Evolutionary conservation across 306 rosid genomes (phyloP).

Genomic region (Ochetophila trinervis): DNA sequence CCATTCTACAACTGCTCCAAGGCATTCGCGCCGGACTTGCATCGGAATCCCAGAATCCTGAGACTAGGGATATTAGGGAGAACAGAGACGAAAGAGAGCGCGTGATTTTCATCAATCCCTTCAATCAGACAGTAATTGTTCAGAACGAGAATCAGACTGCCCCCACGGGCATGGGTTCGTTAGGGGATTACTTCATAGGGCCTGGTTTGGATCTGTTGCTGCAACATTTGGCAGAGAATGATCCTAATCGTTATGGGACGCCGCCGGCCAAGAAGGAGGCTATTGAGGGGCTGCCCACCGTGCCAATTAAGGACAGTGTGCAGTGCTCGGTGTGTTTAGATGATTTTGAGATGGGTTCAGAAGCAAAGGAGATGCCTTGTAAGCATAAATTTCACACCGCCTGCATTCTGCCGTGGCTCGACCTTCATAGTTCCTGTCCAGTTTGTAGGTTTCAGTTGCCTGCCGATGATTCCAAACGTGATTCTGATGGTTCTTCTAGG

Average conservation of each 20-base stretch:
- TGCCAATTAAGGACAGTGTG: slow-evolving; percentile 41
- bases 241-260: slow-evolving; percentile 70
- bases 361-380: slow-evolving; percentile 84
- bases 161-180: slow-evolving; percentile 40
- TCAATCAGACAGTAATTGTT: slow-evolving; percentile 57
- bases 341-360: slow-evolving; percentile 59
- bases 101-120: slow-evolving; percentile 58
- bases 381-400: slow-evolving; percentile 66
- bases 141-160: slow-evolving; percentile 41
- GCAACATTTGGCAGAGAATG: slow-evolving; percentile 83
- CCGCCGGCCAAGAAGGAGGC: slow-evolving; percentile 78
- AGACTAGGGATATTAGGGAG: slow-evolving; percentile 38
- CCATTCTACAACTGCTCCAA: slow-evolving; percentile 69
- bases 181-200: slow-evolving; percentile 71
- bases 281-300: slow-evolving; percentile 58
- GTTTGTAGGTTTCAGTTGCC: slow-evolving; percentile 75
- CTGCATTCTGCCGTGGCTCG: slow-evolving; percentile 81
- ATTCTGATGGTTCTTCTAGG: slow-evolving; percentile 39
- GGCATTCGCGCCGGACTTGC: slow-evolving; percentile 67
- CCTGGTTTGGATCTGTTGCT: slow-evolving; percentile 70
- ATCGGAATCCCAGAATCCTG: slow-evolving; percentile 48
- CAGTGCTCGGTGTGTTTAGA: slow-evolving; percentile 82
- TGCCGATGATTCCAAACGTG: slow-evolving; percentile 51
- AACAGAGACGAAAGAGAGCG: slow-evolving; percentile 49
- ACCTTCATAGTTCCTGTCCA: slow-evolving; percentile 83